Base-by-base conservation (phyloP, 2,329 filamentous ascomycete genomes). In the Balansia obtecta region DNA sequence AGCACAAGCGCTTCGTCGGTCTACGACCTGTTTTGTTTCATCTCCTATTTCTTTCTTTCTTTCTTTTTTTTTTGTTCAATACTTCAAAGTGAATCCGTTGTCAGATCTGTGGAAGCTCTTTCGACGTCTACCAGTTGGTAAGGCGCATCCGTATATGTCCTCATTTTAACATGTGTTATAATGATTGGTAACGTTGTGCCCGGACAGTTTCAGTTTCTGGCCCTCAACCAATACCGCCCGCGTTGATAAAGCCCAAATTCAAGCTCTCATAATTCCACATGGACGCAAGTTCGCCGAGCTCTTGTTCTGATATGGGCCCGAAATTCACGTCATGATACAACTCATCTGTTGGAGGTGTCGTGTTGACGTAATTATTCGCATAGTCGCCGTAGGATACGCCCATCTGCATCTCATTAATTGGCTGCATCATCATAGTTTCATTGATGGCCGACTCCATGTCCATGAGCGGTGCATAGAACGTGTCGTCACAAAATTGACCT, bases 191-290 rank as follows among this genome's bases (percentile, higher is more conserved):
- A 12, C n/a, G 12, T 39, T 39, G 37, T 1, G 37, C 20, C 40
- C 3, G 5, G 18, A 22, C 40, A 20, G 3, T 22, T 22, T 27
- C 27, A 27, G 4, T 27, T 27, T 27, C 4, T 27, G 27, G 27
- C 27, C 15, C 13, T 50, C 16, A 49, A 4, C 18, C 32, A 9
- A 16, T 27, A n/a, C 47, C 50, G n/a, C 38, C 51, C 2, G 55
- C 50, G n/a, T 51, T 52, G 32, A 64, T 58, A 18, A 66, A 66
- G 45, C 58, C 53, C 38, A 66, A 57, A 45, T 66, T 61, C 42
- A 67, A 53, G 20, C 60, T 62, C 51, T 64, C 59, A 39, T 65
- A 65, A 44, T 67, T 60, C 65, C 64, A 67, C 20, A 66, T 48
- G 7, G 53, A 56, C 4, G 63, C 63, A 49, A 67, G 46, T 7